These are phyloP conservation scores for Earliella scabrosa DNA, from an alignment of 1,284 basidiomycete species.

Conservation along the genomic window DNA sequence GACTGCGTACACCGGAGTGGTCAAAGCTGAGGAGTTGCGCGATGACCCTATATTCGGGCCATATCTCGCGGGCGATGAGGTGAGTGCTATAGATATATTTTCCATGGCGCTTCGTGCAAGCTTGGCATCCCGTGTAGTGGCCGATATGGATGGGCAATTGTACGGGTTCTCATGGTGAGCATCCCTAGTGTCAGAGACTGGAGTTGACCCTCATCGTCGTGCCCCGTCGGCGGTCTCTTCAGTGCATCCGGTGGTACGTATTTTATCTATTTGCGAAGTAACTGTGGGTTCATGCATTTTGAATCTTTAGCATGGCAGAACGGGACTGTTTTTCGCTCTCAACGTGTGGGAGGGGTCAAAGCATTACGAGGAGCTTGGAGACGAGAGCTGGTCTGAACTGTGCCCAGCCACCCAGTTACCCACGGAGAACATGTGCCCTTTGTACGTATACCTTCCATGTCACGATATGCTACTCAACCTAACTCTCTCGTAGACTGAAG, in stretches of 20 bases:
- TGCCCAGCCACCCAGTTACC: slow-evolving; percentile 19
- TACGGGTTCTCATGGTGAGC: slow-evolving; percentile 27
- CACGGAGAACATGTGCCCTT: slow-evolving; percentile 13
- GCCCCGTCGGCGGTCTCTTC: too few relatives aligned
- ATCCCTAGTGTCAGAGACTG: background rate
- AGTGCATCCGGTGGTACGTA: slow-evolving; percentile 33
- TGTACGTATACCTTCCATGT: too few relatives aligned
- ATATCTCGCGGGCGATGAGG: slow-evolving; percentile 23
- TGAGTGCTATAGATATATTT: background rate
- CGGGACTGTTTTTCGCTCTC: slow-evolving; percentile 26
- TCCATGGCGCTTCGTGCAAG: background rate
- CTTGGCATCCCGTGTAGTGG: slow-evolving; percentile 10
- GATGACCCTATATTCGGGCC: slow-evolving; percentile 25
- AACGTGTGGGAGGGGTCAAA: slow-evolving; percentile 23
- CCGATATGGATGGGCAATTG: slow-evolving; percentile 29
- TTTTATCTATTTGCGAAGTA: background rate
- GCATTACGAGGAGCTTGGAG: slow-evolving; percentile 13
- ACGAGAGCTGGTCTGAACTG: slow-evolving; percentile 29
- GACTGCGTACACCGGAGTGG: slow-evolving; percentile 25
- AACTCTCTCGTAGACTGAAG: slow-evolving; percentile 47
- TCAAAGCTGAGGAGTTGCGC: slow-evolving; percentile 25
- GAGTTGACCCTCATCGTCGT: too few relatives aligned
- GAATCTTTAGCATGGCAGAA: slow-evolving; percentile 17
- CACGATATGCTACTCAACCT: too few relatives aligned
- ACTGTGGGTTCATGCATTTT: background rate